Percentiles rank a stretch among this genome's conserved stretches.
These are phyloP conservation scores for Zygoascus ofunaensis DNA, from an alignment of 805 yeast genomes.

Conservation along the genomic window DNA sequence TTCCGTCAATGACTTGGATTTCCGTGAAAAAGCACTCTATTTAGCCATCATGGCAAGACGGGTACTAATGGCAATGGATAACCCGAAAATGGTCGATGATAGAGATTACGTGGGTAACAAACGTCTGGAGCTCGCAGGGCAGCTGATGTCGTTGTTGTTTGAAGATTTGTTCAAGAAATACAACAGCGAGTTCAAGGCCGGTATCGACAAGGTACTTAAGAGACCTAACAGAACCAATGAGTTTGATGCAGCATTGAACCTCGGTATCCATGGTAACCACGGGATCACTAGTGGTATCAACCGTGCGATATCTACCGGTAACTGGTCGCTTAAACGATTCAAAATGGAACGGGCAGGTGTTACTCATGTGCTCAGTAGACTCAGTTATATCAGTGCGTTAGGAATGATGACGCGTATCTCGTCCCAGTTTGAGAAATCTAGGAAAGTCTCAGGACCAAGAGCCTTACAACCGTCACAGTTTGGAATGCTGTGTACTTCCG, in stretches of 20 bases:
- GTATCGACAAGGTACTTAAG: conserved; percentile 85
- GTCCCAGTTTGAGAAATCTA: conserved; percentile 95
- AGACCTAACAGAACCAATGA: conserved; percentile 93
- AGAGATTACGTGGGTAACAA: conserved; percentile 98
- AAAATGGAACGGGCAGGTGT: conserved; percentile 99
- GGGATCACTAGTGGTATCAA: conserved; percentile 82
- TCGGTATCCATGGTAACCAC: conserved; percentile 84
- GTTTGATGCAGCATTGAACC: conserved; percentile 84
- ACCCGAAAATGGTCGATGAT: conserved; percentile 94
- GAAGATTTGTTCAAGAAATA: conserved; percentile 97
- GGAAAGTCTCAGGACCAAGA: conserved; percentile 98
- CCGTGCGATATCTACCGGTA: conserved; percentile 96
- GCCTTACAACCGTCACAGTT: conserved; percentile 98
- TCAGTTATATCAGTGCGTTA: conserved; percentile 86
- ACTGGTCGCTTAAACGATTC: conserved; percentile 97
- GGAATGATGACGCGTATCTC: conserved; percentile 99
- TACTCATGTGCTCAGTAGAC: conserved; percentile 86
- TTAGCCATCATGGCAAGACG: conserved; percentile 95
- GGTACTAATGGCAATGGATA: conserved; percentile 89
- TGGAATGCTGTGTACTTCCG: conserved; percentile 98
- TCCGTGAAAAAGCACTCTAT: conserved; percentile 88
- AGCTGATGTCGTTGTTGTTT: conserved; percentile 84
- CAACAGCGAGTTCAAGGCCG: conserved; percentile 88
- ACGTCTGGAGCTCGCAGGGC: conserved; percentile 95
- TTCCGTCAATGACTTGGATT: conserved; percentile 73